A percentile compares a stretch with the other conserved stretches of the same genome.
Evolutionary conservation across 371 early-diverging fungal species (phyloP).

Genomic region (Circinella minor): DNA sequence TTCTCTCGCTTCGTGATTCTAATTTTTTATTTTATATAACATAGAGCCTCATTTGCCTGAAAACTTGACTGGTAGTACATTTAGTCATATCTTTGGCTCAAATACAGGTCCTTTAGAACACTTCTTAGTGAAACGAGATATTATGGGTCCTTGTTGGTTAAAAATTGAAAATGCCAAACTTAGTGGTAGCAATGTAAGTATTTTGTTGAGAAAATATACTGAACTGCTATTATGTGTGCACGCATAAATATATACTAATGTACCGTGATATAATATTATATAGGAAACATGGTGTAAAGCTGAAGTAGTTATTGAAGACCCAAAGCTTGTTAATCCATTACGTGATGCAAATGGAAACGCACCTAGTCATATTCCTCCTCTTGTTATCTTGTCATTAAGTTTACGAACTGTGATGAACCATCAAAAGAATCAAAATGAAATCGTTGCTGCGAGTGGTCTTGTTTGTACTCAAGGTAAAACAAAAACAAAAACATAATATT

Average conservation of each 20-base stretch:
- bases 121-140: constrained; percentile 88
- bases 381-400: constrained; percentile 85
- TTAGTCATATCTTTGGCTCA: constrained; percentile 89
- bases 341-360: constrained; percentile 53
- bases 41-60: constrained; percentile 73
- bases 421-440: constrained; percentile 84
- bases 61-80: constrained; percentile 78
- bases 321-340: constrained; percentile 72
- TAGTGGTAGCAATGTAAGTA: constrained; percentile 50
- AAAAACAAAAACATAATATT: constrained; percentile 3
- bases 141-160: constrained; percentile 99
- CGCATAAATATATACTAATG: too few relatives aligned
- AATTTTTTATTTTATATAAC: background rate
- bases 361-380: constrained; percentile 67
- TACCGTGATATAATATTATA: constrained; percentile 27
- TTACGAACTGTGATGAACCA: constrained; percentile 84
- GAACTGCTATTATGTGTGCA: too few relatives aligned
- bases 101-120: constrained; percentile 91
- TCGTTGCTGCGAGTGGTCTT: constrained; percentile 74
- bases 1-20: background rate
- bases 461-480: constrained; percentile 59
- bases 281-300: constrained; percentile 86
- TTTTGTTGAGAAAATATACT: too few relatives aligned
- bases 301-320: constrained; percentile 71
- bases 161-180: constrained; percentile 58